Evolutionary conservation across 2,329 filamentous ascomycete species (phyloP).

Genomic region (Talaromyces piceae): DNA sequence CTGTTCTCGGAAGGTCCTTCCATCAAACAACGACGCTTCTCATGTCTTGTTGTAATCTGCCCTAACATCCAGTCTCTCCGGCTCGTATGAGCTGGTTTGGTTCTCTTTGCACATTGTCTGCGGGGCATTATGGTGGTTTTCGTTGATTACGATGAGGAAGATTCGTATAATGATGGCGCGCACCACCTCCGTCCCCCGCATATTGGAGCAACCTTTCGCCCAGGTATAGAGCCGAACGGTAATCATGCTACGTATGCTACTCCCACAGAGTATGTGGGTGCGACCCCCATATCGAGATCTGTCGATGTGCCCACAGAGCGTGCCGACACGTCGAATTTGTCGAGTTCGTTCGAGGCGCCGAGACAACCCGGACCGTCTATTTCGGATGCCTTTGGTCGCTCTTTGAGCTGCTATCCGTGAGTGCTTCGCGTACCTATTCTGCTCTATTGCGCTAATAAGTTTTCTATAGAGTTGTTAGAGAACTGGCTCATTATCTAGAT

Average conservation of each 20-base stretch:
- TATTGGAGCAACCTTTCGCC: slow-evolving; percentile 12
- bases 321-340: background rate
- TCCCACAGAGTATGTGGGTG: background rate
- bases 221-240: background rate
- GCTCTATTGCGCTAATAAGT: slow-evolving; percentile 11
- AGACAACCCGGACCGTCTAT: slow-evolving; percentile 16
- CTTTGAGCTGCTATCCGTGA: slow-evolving; percentile 44
- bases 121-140: slow-evolving; percentile 42
- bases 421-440: slow-evolving; percentile 14
- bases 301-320: background rate
- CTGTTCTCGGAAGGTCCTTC: background rate
- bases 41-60: background rate
- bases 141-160: slow-evolving; percentile 36
- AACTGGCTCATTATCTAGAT: slow-evolving; percentile 71
- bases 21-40: background rate
- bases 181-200: slow-evolving; percentile 15
- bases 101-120: slow-evolving; percentile 2
- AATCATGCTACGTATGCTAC: background rate
- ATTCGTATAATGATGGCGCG: slow-evolving; percentile 25
- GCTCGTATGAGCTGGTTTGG: slow-evolving; percentile 11
- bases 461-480: slow-evolving; percentile 66
- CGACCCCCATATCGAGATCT: background rate
- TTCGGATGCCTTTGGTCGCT: slow-evolving; percentile 33
- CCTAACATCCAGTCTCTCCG: background rate
- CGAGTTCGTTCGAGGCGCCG: slow-evolving; percentile 6